Evolutionary conservation across 23 red algal genomes (phyloP).

Genomic region (Gracilaria gracilis): DNA sequence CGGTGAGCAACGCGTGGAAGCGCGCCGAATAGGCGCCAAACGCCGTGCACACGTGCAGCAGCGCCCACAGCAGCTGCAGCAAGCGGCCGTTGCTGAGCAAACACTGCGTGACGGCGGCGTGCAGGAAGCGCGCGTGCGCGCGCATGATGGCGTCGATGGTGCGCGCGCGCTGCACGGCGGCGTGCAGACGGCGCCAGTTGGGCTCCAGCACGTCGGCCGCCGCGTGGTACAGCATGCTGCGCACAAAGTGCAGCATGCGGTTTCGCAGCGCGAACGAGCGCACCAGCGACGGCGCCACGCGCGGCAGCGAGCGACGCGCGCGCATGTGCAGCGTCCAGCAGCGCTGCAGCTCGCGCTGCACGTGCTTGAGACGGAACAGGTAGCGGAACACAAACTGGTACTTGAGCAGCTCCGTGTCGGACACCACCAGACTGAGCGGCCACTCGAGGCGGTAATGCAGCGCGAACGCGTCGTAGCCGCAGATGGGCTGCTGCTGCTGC

Average conservation of each 20-base stretch:
- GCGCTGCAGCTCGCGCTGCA: conserved; percentile 70
- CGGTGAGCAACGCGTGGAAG: neutral
- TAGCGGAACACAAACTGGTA: conserved; percentile 95
- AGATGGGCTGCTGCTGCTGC: no score
- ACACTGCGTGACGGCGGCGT: conserved; percentile 71
- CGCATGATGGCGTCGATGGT: conserved; percentile 82
- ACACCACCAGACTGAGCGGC: conserved; percentile 81
- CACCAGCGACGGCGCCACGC: conserved; percentile 17
- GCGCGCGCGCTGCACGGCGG: conserved; percentile 10
- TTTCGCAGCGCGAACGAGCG: conserved; percentile 71
- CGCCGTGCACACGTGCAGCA: conserved; percentile 54
- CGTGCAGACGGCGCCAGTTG: conserved; percentile 61
- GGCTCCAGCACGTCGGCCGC: conserved; percentile 82
- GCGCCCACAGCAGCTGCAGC: conserved; percentile 50
- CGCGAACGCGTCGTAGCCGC: conserved; percentile 81
- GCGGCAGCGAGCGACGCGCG: conserved; percentile 2
- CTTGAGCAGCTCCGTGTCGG: conserved; percentile 80
- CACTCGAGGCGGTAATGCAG: conserved; percentile 74
- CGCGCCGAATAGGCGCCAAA: conserved; percentile 71
- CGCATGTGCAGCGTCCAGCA: conserved; percentile 65
- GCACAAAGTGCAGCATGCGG: conserved; percentile 86
- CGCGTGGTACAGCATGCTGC: conserved; percentile 76
- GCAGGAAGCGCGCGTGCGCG: conserved; percentile 75
- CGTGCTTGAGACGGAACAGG: conserved; percentile 76
- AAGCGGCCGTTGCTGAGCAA: conserved; percentile 67